Conservation (phyloP, 352 stramenopile species). For the Pythium chondricola region DNA sequence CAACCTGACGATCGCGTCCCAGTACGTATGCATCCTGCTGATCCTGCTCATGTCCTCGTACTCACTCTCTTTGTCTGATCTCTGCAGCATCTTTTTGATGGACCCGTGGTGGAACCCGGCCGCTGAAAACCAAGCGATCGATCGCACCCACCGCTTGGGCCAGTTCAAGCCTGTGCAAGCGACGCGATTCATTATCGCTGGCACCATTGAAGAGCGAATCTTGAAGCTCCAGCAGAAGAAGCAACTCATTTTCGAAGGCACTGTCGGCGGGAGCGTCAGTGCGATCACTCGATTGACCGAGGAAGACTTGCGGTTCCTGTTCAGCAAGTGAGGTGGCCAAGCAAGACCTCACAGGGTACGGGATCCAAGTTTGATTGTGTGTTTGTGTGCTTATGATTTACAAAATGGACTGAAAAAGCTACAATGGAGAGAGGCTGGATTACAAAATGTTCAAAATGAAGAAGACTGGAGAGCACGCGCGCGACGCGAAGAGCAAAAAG, state of each 20-base stretch:
- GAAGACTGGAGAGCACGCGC: slow-evolving; percentile 2
- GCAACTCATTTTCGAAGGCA: slow-evolving; percentile 98
- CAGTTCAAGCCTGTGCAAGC: slow-evolving; percentile 97
- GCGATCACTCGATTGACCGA: slow-evolving; percentile 89
- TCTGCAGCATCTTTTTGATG: slow-evolving; percentile 92
- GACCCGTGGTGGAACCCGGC: slow-evolving; percentile 99
- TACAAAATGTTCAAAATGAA: slow-evolving; percentile 16
- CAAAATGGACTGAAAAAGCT: slow-evolving; percentile 8
- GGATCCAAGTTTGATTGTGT: neutral
- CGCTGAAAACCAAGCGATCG: slow-evolving; percentile 93
- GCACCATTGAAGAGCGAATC: slow-evolving; percentile 98
- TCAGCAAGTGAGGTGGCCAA: slow-evolving; percentile 28
- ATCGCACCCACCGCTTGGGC: slow-evolving; percentile 96
- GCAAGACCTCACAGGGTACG: neutral
- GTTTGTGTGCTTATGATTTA: slow-evolving; percentile 16
- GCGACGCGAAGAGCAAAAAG: slow-evolving; percentile 5
- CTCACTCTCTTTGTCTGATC: slow-evolving; percentile 8
- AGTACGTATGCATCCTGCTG: slow-evolving; percentile 67
- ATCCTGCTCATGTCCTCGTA: no score
- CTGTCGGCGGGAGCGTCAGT: slow-evolving; percentile 90
- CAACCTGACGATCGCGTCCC: slow-evolving; percentile 96
- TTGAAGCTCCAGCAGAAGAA: slow-evolving; percentile 94
- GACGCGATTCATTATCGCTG: slow-evolving; percentile 96
- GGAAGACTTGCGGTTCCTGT: slow-evolving; percentile 93
- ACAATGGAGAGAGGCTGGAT: no score